Conservation (phyloP, 805 yeast species). For the Nakazawaea ambrosiae region DNA sequence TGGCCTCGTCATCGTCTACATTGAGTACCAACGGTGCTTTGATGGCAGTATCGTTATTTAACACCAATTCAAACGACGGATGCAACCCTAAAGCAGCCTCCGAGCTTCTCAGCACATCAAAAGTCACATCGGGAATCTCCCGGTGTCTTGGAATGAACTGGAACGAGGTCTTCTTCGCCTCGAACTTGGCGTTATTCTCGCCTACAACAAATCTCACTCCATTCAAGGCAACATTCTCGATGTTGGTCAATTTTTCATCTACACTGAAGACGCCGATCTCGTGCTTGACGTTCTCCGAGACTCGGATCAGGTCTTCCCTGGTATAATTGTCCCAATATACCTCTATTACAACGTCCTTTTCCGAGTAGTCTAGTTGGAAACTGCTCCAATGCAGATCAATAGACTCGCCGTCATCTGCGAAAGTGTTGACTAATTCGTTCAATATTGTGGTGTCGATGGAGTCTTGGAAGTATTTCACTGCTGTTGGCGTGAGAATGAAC, state of each 20-base stretch:
- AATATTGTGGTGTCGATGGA: neutral
- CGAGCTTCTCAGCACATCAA: neutral
- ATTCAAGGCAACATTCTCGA: constrained; percentile 6
- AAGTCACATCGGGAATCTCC: neutral
- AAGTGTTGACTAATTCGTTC: neutral
- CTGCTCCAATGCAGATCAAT: neutral
- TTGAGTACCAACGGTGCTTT: neutral
- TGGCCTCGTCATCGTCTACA: neutral
- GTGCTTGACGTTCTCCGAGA: neutral
- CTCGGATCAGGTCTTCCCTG: neutral
- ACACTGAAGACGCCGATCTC: constrained; percentile 9
- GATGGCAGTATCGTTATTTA: neutral
- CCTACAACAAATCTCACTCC: constrained; percentile 9
- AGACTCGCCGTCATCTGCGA: neutral
- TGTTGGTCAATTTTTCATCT: constrained; percentile 7
- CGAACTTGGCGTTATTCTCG: neutral
- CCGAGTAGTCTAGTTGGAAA: constrained; percentile 5
- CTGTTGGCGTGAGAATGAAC: constrained; percentile 4
- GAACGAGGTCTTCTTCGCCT: constrained; percentile 6
- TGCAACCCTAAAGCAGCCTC: constrained; percentile 6
- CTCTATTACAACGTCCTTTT: constrained; percentile 1
- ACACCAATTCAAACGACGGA: neutral
- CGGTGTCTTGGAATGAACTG: constrained; percentile 10
- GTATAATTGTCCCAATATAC: constrained; percentile 6
- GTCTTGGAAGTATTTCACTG: neutral